Conservation (phyloP, 148 eudicot genomes). For the Silene uniflora region DNA sequence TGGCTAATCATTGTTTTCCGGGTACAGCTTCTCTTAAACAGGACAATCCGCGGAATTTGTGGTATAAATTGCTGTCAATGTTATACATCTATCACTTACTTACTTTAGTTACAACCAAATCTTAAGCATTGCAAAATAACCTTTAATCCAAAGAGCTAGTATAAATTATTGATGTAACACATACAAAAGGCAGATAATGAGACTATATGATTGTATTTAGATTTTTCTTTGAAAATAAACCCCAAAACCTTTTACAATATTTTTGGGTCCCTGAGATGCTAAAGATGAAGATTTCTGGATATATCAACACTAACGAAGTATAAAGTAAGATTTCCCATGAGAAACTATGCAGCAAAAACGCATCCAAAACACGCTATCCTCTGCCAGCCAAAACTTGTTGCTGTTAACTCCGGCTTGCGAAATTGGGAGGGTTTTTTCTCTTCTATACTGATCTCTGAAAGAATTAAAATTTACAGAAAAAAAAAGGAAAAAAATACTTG, state of each 20-base stretch:
- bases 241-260: background rate
- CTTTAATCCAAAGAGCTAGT: background rate
- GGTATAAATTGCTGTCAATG: too few relatives aligned
- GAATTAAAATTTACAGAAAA: conserved; percentile 28
- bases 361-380: conserved; percentile 1
- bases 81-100: too few relatives aligned
- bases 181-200: background rate
- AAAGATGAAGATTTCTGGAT: background rate
- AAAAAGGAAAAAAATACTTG: conserved; percentile 17
- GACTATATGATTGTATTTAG: background rate
- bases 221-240: background rate
- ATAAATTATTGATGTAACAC: background rate
- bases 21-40: too few relatives aligned
- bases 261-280: background rate
- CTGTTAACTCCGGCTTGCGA: conserved; percentile 16
- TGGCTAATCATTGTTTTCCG: too few relatives aligned
- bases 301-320: conserved; percentile 24
- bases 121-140: background rate
- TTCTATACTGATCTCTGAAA: conserved; percentile 25
- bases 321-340: conserved; percentile 11
- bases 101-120: too few relatives aligned
- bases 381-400: conserved; percentile 23
- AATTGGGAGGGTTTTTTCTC: background rate
- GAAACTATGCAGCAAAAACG: conserved; percentile 21
- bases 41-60: too few relatives aligned